Conservation (phyloP, 2,329 filamentous ascomycete genomes). For the Aspergillus terreus region DNA sequence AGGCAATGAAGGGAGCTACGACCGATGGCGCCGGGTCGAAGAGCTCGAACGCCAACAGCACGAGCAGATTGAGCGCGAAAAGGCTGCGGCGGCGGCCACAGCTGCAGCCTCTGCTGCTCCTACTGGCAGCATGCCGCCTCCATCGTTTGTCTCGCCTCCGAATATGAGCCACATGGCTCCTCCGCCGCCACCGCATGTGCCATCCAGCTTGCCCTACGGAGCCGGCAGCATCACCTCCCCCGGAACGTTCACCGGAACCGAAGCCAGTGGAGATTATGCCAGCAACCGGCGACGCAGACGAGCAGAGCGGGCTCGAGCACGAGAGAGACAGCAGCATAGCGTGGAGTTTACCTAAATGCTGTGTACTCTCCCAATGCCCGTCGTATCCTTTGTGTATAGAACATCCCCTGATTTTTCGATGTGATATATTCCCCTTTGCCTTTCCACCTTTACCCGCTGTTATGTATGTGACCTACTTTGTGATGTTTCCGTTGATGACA, state of each 20-base stretch:
- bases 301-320: slow-evolving; percentile 49
- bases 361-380: no score
- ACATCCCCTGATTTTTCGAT: not conserved
- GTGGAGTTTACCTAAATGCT: slow-evolving; percentile 46
- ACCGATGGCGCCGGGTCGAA: slow-evolving; percentile 49
- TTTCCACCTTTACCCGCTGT: not conserved
- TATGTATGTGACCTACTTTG: not conserved
- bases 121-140: slow-evolving; percentile 21
- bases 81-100: slow-evolving; percentile 27
- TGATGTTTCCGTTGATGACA: not conserved
- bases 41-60: slow-evolving; percentile 46
- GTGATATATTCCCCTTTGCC: not conserved
- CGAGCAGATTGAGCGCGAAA: slow-evolving; percentile 39
- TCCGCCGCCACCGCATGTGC: slow-evolving; percentile 34
- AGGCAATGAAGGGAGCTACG: slow-evolving; percentile 36
- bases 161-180: slow-evolving; percentile 23
- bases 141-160: slow-evolving; percentile 20
- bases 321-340: slow-evolving; percentile 41
- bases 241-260: slow-evolving; percentile 45
- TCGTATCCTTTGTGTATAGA: not conserved
- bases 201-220: slow-evolving; percentile 39
- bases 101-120: slow-evolving; percentile 21
- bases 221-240: slow-evolving; percentile 40
- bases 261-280: slow-evolving; percentile 49
- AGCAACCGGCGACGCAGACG: slow-evolving; percentile 52